Evolutionary conservation across 139 green algal species (phyloP), one percentile per base, ranked within the genome.

Genomic region (Pycnococcus provasolii): DNA sequence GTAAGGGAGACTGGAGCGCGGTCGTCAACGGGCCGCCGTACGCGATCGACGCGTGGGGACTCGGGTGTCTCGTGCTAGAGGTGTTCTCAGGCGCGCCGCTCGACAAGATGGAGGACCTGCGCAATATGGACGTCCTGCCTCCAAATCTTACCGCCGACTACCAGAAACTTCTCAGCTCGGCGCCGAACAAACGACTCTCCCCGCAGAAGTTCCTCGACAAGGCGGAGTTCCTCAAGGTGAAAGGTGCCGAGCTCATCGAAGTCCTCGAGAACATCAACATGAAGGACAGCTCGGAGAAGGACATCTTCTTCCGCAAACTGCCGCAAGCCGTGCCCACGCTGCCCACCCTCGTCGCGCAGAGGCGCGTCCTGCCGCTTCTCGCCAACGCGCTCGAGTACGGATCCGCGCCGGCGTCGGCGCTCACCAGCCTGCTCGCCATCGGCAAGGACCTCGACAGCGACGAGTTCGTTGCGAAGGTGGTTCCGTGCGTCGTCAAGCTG

Each of bases 41-140:
- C 82, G 89, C 87, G 8, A 88, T 98, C 47, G 94, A 99, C 71
- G 80, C 87, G 9, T 99, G 94, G 93, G 93, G 93, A 0, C 83
- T 99, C 54, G 93, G 93, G 57, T 71, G 61, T 44, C 55, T 71
- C 66, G 64, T 73, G 41, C 55, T 59, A 73, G 88, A 91, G 78
- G 71, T 87, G 39, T 82, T 77, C 51, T 52, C 71, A 40, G 75
- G 73, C 3, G 42, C 48, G 37, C 51, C 67, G n/a, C 77, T 96
- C 60, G 40, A 37, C 0, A 61, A 67, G 39, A 83, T 77, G 3
- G 89, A 96, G 68, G 78, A 93, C 58, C 78, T 96, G 42, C 76
- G 90, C n/a, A 76, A 79, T 64, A 92, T 80, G 0, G 70, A 84
- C 3, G 45, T 48, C 60, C 95, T 99, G 58, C 91, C 76, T 40